These are phyloP conservation scores for Penicillium parvum DNA, from an alignment of 495 filamentous ascomycete species.

Conservation along the genomic window DNA sequence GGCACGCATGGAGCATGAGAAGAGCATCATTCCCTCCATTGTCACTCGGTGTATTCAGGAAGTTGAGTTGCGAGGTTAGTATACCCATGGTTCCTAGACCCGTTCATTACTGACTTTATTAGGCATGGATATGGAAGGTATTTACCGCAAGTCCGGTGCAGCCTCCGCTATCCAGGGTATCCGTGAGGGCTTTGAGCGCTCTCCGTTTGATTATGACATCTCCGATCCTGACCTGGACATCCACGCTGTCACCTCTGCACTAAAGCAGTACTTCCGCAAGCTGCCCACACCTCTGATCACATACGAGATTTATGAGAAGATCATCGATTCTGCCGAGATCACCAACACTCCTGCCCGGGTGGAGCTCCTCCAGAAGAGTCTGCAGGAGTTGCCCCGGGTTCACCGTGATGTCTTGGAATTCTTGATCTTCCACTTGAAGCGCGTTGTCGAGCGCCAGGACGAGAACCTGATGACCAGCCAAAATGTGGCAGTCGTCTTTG, in stretches of 20 bases:
- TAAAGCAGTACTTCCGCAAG: slow-evolving; percentile 98
- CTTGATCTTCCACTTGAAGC: slow-evolving; percentile 86
- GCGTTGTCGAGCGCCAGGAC: slow-evolving; percentile 74
- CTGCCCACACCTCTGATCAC: slow-evolving; percentile 89
- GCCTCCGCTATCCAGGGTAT: slow-evolving; percentile 81
- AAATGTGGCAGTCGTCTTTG: slow-evolving; percentile 96
- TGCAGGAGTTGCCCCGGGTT: slow-evolving; percentile 71
- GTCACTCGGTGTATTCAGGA: slow-evolving; percentile 95
- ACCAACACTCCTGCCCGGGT: slow-evolving; percentile 48
- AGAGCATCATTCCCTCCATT: slow-evolving; percentile 81
- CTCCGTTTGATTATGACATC: slow-evolving; percentile 70
- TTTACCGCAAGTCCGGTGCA: slow-evolving; percentile 96
- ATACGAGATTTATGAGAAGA: slow-evolving; percentile 82
- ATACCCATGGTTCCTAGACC: background rate
- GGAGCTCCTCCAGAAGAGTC: slow-evolving; percentile 59
- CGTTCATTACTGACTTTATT: slow-evolving; percentile 7
- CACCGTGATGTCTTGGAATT: slow-evolving; percentile 91
- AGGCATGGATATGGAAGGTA: slow-evolving; percentile 97
- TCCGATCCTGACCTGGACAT: slow-evolving; percentile 93
- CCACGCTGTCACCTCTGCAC: slow-evolving; percentile 87
- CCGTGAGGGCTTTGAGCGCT: slow-evolving; percentile 84
- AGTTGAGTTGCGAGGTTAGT: slow-evolving; percentile 77
- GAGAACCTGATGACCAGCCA: slow-evolving; percentile 93
- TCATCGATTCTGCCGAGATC: slow-evolving; percentile 66
- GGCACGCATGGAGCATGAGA: slow-evolving; percentile 82